These are phyloP conservation scores for Trichoderma virens DNA, from an alignment of 495 filamentous ascomycete genomes.

Conservation along the genomic window DNA sequence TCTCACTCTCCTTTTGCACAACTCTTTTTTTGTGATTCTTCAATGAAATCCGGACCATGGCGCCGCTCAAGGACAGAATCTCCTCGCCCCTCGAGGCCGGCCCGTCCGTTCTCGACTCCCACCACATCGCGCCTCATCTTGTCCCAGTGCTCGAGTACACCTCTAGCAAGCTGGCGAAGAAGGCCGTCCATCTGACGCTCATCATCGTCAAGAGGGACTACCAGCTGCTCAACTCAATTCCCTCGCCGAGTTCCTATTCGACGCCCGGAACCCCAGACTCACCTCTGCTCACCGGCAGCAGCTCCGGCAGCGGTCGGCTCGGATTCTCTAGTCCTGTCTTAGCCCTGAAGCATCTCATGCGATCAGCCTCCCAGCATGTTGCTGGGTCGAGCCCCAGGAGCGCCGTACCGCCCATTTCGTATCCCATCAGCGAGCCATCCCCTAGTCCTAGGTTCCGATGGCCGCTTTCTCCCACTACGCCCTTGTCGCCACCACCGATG, in stretches of 20 bases:
- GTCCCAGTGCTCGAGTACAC: constrained; percentile 41
- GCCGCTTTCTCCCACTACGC: constrained; percentile 14
- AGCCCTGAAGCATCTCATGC: constrained; percentile 33
- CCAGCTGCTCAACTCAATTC: constrained; percentile 29
- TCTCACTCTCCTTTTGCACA: no score
- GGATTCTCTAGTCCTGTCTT: constrained; percentile 16
- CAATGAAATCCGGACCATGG: not conserved
- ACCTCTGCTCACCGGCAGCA: constrained; percentile 22
- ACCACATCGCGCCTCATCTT: constrained; percentile 38
- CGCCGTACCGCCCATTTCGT: constrained; percentile 19
- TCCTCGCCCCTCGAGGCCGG: constrained; percentile 50
- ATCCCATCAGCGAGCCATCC: constrained; percentile 21
- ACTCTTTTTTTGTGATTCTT: not conserved
- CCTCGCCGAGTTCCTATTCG: constrained; percentile 14
- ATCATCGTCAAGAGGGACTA: constrained; percentile 43
- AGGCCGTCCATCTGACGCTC: constrained; percentile 38
- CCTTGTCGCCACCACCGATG: constrained; percentile 28
- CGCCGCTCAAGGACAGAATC: constrained; percentile 34
- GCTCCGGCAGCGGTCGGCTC: not conserved
- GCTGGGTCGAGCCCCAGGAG: constrained; percentile 15
- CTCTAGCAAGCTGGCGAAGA: constrained; percentile 41
- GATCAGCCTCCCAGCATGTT: constrained; percentile 21
- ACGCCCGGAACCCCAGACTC: constrained; percentile 22
- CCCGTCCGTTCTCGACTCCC: constrained; percentile 37
- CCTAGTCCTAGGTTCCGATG: constrained; percentile 13